Conservation (phyloP, 371 early-diverging fungal genomes). For the Batkoa obscura region DNA sequence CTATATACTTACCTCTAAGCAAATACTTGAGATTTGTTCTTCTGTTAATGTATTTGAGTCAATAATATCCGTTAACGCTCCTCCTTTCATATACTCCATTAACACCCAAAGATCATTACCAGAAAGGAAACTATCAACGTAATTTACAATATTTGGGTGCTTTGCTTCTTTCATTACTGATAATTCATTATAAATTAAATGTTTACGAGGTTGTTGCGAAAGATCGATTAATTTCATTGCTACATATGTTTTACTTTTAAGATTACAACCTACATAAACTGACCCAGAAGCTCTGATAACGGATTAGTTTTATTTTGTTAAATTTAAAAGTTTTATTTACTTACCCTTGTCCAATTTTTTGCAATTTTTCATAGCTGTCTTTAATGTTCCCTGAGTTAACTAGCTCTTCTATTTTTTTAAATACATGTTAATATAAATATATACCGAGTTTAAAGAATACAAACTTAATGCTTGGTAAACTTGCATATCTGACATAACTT, state of each 20-base stretch:
- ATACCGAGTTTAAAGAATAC: background rate
- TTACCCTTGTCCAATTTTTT: constrained; percentile 92
- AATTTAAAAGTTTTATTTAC: background rate
- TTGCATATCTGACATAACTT: constrained; percentile 3
- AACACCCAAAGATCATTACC: constrained; percentile 86
- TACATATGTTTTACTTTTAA: constrained; percentile 47
- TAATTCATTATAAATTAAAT: constrained; percentile 89
- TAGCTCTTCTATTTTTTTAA: constrained; percentile 16
- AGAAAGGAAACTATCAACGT: constrained; percentile 72
- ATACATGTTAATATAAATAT: background rate
- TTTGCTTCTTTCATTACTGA: constrained; percentile 84
- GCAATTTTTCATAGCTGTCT: constrained; percentile 61
- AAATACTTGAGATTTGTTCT: constrained; percentile 78
- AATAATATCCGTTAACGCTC: constrained; percentile 90
- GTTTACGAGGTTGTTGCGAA: constrained; percentile 76
- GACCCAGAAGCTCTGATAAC: constrained; percentile 76
- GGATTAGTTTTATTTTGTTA: background rate
- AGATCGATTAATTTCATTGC: constrained; percentile 97
- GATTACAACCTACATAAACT: constrained; percentile 68
- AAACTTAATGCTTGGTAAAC: background rate
- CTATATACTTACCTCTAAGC: constrained; percentile 40
- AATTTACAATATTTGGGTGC: constrained; percentile 91
- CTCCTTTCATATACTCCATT: constrained; percentile 98
- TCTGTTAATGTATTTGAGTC: constrained; percentile 82
- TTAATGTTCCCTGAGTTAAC: constrained; percentile 81